These are phyloP conservation scores for Cercospora brassicicola DNA, from an alignment of 2,329 filamentous ascomycete species.

Conservation along the genomic window DNA sequence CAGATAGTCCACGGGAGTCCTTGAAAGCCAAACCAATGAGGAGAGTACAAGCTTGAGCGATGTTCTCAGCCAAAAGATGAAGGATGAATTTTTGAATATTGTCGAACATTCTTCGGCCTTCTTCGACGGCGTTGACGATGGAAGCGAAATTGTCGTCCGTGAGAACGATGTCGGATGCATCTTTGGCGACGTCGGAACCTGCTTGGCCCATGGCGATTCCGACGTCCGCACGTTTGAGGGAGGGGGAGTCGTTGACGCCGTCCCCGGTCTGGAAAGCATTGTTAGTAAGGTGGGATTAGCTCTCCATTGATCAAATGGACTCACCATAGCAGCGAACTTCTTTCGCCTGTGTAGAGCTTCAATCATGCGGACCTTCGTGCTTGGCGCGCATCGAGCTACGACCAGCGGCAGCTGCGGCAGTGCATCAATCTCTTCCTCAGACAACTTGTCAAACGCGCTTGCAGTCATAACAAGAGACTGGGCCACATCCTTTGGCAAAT, in stretches of 20 bases:
- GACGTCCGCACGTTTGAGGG: conserved; percentile 76
- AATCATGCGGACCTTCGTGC: conserved; percentile 89
- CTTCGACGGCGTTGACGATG: conserved; percentile 78
- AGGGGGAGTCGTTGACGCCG: conserved; percentile 83
- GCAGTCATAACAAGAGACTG: conserved; percentile 69
- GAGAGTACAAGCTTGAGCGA: conserved; percentile 83
- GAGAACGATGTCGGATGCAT: conserved; percentile 77
- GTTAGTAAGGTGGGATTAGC: conserved; percentile 54
- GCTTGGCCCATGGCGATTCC: conserved; percentile 86
- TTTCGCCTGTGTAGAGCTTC: conserved; percentile 78
- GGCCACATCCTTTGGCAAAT: conserved; percentile 51
- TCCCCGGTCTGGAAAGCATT: conserved; percentile 63
- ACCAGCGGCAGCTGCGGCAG: conserved; percentile 75
- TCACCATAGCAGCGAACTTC: conserved; percentile 71
- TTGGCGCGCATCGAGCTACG: conserved; percentile 78
- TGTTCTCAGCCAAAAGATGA: conserved; percentile 90
- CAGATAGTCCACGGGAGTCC: conserved; percentile 67
- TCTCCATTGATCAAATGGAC: neutral
- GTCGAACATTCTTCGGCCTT: conserved; percentile 87
- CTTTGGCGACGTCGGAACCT: conserved; percentile 84
- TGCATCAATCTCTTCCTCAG: conserved; percentile 70
- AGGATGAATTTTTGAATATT: conserved; percentile 87
- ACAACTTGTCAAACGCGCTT: conserved; percentile 59
- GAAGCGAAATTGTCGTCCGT: conserved; percentile 87
- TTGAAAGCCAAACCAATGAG: conserved; percentile 80